Evolutionary conservation across 1,284 basidiomycete species (phyloP).

Genomic region (Irpex rosettiformis): DNA sequence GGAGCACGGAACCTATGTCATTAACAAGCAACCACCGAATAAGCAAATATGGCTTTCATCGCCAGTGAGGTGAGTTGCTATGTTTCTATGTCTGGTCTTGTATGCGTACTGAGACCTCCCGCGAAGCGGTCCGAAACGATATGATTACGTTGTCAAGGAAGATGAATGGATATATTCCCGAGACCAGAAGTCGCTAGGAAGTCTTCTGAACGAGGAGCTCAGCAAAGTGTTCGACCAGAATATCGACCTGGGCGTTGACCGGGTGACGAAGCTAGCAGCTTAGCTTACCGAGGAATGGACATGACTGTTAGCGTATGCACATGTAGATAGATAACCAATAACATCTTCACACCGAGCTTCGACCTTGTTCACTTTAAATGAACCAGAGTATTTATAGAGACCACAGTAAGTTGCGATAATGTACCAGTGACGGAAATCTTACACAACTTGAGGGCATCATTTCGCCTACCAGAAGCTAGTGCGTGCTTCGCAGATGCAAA

Average conservation of each 20-base stretch:
- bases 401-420: too few species aligned
- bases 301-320: too few species aligned
- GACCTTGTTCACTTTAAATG: too few species aligned
- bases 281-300: too few species aligned
- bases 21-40: slow-evolving; percentile 99
- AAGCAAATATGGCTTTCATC: slow-evolving; percentile 99
- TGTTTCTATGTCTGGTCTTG: neutral
- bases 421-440: too few species aligned
- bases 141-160: slow-evolving; percentile 61
- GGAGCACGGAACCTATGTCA: slow-evolving; percentile 90
- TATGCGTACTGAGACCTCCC: slow-evolving; percentile 3
- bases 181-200: slow-evolving; percentile 59
- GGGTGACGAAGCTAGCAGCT: slow-evolving; percentile 13
- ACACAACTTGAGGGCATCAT: too few species aligned
- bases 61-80: slow-evolving; percentile 45
- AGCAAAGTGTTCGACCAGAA: slow-evolving; percentile 30
- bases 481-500: too few species aligned
- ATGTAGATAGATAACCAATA: too few species aligned
- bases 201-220: slow-evolving; percentile 70
- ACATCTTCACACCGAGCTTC: too few species aligned
- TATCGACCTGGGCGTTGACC: slow-evolving; percentile 24
- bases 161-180: slow-evolving; percentile 80
- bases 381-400: too few species aligned
- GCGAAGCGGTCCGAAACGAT: slow-evolving; percentile 82
- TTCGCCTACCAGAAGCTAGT: too few species aligned